These are phyloP conservation scores for Leishmania turanica DNA, from an alignment of 208 protist genomes.

Conservation along the genomic window DNA sequence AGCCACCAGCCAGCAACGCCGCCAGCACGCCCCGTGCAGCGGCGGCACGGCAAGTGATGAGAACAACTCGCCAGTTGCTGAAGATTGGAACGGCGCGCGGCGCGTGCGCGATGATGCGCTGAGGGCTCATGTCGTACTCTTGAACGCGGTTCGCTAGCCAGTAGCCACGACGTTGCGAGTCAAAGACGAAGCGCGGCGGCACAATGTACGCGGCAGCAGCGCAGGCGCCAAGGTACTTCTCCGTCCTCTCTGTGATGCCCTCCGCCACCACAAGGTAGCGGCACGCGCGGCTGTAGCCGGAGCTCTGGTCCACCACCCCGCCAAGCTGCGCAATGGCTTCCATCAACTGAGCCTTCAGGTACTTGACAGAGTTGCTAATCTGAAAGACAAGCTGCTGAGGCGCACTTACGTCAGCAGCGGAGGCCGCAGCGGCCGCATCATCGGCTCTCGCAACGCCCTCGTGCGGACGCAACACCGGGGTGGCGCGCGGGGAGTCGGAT, in stretches of 20 bases:
- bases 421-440: background rate
- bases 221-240: slow-evolving; percentile 78
- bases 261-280: slow-evolving; percentile 68
- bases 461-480: background rate
- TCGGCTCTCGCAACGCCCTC: background rate
- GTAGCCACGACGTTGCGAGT: slow-evolving; percentile 53
- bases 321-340: slow-evolving; percentile 48
- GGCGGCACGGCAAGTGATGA: slow-evolving; percentile 41
- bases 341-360: slow-evolving; percentile 39
- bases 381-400: slow-evolving; percentile 43
- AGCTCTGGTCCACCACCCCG: slow-evolving; percentile 46
- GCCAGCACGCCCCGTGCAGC: slow-evolving; percentile 51
- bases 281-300: slow-evolving; percentile 38
- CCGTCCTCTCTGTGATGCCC: slow-evolving; percentile 73
- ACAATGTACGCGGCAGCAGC: slow-evolving; percentile 67
- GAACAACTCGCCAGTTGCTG: slow-evolving; percentile 62
- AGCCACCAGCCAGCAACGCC: slow-evolving; percentile 65
- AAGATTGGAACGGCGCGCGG: slow-evolving; percentile 27
- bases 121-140: slow-evolving; percentile 68
- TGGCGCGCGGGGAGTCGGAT: background rate
- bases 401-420: background rate
- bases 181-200: slow-evolving; percentile 66
- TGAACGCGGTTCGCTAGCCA: slow-evolving; percentile 55
- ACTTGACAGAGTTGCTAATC: slow-evolving; percentile 62
- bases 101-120: slow-evolving; percentile 23